A percentile compares a stretch with the other conserved stretches of the same genome.
Evolutionary conservation across 345 rosid genomes (phyloP).

Genomic region (Citrus glauca): DNA sequence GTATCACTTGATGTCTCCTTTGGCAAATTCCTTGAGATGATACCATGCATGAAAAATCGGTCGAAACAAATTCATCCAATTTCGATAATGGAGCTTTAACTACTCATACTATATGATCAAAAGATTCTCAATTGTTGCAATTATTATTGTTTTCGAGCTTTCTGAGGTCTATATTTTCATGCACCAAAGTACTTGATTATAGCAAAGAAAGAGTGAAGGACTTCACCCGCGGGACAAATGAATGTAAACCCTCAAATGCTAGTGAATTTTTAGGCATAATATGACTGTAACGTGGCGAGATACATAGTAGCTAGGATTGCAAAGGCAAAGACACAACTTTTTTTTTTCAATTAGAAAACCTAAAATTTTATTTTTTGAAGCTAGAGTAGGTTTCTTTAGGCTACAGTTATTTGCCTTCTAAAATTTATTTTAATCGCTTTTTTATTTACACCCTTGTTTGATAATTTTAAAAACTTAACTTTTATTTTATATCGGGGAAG

Average conservation of each 20-base stretch:
- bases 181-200: background rate
- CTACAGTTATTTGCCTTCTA: too few species aligned
- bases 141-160: background rate
- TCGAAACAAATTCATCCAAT: background rate
- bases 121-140: slow-evolving; percentile 7
- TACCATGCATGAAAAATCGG: background rate
- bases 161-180: background rate
- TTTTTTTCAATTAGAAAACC: too few species aligned
- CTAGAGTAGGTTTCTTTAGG: too few species aligned
- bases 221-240: background rate
- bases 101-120: background rate
- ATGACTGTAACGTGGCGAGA: background rate
- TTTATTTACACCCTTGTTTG: too few species aligned
- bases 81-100: background rate
- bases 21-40: background rate
- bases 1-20: background rate
- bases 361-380: too few species aligned
- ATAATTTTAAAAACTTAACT: too few species aligned
- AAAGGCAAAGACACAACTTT: too few species aligned
- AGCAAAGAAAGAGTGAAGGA: background rate
- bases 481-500: too few species aligned
- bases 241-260: background rate
- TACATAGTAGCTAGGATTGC: background rate
- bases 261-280: background rate
- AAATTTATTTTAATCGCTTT: too few species aligned